Evolutionary conservation across 2,329 filamentous ascomycete species (phyloP), one percentile per base, ranked within the genome.

Genomic region (Aschersonia sp.): DNA sequence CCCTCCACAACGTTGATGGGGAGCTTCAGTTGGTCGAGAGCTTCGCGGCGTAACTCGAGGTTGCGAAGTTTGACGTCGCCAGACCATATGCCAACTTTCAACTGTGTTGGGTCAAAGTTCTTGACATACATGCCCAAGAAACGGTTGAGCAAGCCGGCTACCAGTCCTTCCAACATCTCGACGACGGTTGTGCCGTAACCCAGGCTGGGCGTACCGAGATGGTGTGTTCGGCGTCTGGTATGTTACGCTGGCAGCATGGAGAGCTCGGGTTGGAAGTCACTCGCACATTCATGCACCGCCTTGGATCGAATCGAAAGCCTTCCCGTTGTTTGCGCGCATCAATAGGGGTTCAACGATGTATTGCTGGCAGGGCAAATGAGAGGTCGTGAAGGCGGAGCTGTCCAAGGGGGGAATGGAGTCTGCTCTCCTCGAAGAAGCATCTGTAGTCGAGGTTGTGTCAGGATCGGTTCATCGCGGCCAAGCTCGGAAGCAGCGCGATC

Each of bases 81-180:
- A 29, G 87, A 94, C 92, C 90, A 98, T 60, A 98, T 98, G 53
- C 94, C 92, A 53, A 98, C 89, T 63, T 98, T 98, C 55, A 99
- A 77, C 71, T 98, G 92, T 60, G 87, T 85, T 47, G 92, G 87
- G 67, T 99, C 92, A 64, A 99, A 98, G 69, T 98, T 97, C 76
- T 94, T 89, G 67, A 99, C 90, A 67, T 98, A 98, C 85, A 97
- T 95, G 76, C 92, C 94, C 79, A 99, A 71, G 69, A 98, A 97
- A 72, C 94, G 85, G 73, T 98, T 98, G 58, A 99, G 83, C 73
- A 99, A 76, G 68, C 90, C 94, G 58, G 92, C 88, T 54, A 97
- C 92, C 57, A 99, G 76, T 57, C 89, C 87, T 77, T 98, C 92
- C 70, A 99, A 80, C 92, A 99, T 98, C 60, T 64, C 75, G 74